Percentiles rank a stretch among this genome's conserved stretches.
Conservation (phyloP, 2,329 filamentous ascomycete species). For the Penicillium griseofulvum region DNA sequence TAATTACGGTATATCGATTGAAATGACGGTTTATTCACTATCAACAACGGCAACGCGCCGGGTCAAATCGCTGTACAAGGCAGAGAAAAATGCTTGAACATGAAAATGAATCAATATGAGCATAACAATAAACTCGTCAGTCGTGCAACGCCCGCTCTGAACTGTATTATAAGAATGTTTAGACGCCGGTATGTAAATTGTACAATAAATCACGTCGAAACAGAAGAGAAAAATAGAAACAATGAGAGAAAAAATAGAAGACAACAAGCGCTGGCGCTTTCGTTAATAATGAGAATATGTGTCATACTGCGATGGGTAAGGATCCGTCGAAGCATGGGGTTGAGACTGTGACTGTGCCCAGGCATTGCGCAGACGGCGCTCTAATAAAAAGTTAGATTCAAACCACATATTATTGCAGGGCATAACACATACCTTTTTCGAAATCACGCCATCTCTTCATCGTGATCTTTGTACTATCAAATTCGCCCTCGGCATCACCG, state of each 20-base stretch:
- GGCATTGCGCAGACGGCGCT: conserved; percentile 37
- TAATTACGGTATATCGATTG: too few relatives aligned
- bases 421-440: conserved; percentile 62
- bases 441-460: conserved; percentile 99
- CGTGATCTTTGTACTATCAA: conserved; percentile 97
- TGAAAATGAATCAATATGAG: neutral
- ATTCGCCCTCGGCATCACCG: conserved; percentile 82
- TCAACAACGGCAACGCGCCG: neutral
- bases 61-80: neutral
- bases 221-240: neutral
- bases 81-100: too few relatives aligned
- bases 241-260: conserved; percentile 3
- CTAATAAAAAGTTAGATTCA: conserved; percentile 22
- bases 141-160: neutral
- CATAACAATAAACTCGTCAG: conserved; percentile 2
- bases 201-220: conserved; percentile 19
- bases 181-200: conserved; percentile 13
- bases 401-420: neutral
- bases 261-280: conserved; percentile 5
- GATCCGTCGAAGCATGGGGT: conserved; percentile 21
- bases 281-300: conserved; percentile 39
- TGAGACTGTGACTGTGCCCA: conserved; percentile 20
- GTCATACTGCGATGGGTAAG: conserved; percentile 36
- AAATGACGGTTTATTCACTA: neutral
- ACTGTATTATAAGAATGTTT: conserved; percentile 7